Conservation (phyloP, 768 basidiomycete genomes). For the Podaxis sp. region DNA sequence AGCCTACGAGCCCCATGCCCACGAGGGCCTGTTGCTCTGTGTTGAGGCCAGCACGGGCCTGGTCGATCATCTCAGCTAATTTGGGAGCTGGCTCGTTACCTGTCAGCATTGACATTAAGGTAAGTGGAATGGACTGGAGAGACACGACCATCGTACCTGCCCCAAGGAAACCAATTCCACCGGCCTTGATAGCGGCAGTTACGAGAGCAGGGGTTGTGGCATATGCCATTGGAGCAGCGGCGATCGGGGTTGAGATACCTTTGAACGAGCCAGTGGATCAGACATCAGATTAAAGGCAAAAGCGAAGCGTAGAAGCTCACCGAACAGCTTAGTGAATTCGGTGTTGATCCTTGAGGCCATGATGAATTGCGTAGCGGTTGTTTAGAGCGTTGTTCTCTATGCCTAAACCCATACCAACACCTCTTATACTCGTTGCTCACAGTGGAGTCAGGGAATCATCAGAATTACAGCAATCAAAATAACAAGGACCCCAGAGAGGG, state of each 20-base stretch:
- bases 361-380: not conserved
- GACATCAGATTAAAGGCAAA: too few relatives aligned
- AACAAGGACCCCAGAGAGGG: too few relatives aligned
- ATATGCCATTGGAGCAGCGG: not conserved
- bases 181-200: not conserved
- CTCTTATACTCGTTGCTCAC: too few relatives aligned
- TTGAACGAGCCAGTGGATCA: not conserved
- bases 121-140: too few relatives aligned
- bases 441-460: too few relatives aligned
- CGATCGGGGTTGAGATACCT: not conserved
- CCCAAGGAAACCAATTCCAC: not conserved
- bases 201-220: not conserved
- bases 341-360: not conserved
- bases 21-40: not conserved
- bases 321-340: not conserved
- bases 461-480: too few relatives aligned
- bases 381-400: not conserved
- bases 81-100: not conserved
- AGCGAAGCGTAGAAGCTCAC: not conserved
- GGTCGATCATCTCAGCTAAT: not conserved
- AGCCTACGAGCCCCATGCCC: slow-evolving; percentile 56
- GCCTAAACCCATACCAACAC: not conserved
- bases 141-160: too few relatives aligned
- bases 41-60: not conserved
- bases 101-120: not conserved